phyloP scores from a whole-genome alignment of 495 filamentous ascomycete species.

The Aspergillus olivimuriae region DNA sequence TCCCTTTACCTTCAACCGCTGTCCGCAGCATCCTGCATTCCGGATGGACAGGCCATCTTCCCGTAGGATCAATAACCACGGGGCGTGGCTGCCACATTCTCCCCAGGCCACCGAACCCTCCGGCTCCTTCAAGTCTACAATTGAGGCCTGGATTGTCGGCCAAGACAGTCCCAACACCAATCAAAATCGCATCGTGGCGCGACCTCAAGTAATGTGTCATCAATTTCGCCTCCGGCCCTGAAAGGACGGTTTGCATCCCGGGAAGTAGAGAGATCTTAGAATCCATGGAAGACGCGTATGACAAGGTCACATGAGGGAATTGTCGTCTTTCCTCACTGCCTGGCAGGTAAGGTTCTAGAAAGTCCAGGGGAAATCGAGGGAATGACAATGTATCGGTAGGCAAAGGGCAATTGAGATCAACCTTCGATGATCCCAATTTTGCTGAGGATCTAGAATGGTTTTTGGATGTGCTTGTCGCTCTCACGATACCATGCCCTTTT shows the following conservation, averaged over 20 bases:
- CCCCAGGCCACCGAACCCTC: slow-evolving; percentile 44
- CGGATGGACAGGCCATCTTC: slow-evolving; percentile 57
- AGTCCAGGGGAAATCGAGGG: slow-evolving; percentile 37
- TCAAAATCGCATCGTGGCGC: slow-evolving; percentile 74
- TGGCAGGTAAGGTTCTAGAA: slow-evolving; percentile 44
- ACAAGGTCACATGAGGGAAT: slow-evolving; percentile 61
- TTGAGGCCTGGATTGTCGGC: slow-evolving; percentile 83
- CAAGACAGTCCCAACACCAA: slow-evolving; percentile 77
- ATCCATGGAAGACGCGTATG: slow-evolving; percentile 88
- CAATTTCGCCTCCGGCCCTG: slow-evolving; percentile 72
- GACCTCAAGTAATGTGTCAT: slow-evolving; percentile 89
- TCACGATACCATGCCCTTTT: slow-evolving; percentile 45
- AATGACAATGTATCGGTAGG: slow-evolving; percentile 42
- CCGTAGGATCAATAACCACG: slow-evolving; percentile 68
- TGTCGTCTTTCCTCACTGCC: slow-evolving; percentile 23
- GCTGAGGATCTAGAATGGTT: slow-evolving; percentile 9
- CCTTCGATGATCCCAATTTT: slow-evolving; percentile 8
- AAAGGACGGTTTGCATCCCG: slow-evolving; percentile 70
- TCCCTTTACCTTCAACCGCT: slow-evolving; percentile 59
- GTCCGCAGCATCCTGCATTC: slow-evolving; percentile 57
- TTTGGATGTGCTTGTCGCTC: slow-evolving; percentile 17
- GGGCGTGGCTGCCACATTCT: slow-evolving; percentile 66
- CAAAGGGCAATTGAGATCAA: slow-evolving; percentile 20
- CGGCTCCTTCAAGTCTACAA: slow-evolving; percentile 58
- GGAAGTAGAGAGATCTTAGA: slow-evolving; percentile 66